phyloP scores from a whole-genome alignment of 768 basidiomycete genomes.

The Imleria badia region DNA sequence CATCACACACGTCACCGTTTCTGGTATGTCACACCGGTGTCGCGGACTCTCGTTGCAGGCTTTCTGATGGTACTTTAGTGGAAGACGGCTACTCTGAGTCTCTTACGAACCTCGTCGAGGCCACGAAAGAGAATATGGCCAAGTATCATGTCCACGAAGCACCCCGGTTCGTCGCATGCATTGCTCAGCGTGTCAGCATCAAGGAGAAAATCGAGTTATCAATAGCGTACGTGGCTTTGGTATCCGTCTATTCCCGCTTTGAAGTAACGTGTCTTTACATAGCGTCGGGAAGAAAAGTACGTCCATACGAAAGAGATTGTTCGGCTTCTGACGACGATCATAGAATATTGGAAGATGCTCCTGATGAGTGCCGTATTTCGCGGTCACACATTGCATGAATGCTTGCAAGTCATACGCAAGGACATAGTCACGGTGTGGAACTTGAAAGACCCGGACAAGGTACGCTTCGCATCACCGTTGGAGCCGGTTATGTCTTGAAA shows the following conservation, averaged over 20 bases:
- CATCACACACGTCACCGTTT: slow-evolving; percentile 1
- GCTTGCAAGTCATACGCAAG: slow-evolving; percentile 10
- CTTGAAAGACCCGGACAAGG: slow-evolving; percentile 12
- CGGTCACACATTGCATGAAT: slow-evolving; percentile 4
- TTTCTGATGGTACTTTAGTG: background rate
- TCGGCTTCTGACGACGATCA: background rate
- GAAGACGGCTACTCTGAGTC: background rate
- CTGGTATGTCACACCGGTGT: slow-evolving; percentile 2
- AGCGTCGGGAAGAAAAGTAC: slow-evolving; percentile 16
- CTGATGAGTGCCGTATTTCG: slow-evolving; percentile 8
- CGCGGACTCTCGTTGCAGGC: background rate
- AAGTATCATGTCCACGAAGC: slow-evolving; percentile 7
- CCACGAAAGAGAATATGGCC: slow-evolving; percentile 4
- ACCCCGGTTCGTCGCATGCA: slow-evolving; percentile 6
- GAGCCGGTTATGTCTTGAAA: background rate
- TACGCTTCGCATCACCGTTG: background rate
- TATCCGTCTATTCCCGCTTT: background rate
- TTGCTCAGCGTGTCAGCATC: slow-evolving; percentile 16
- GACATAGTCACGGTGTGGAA: slow-evolving; percentile 14
- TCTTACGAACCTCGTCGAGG: slow-evolving; percentile 1
- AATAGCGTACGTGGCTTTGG: slow-evolving; percentile 1
- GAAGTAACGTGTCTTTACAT: background rate
- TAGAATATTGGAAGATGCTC: slow-evolving; percentile 15
- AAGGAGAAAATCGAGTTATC: slow-evolving; percentile 17
- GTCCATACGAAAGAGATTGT: background rate